These are phyloP conservation scores for Cryphonectria naterciae DNA, from an alignment of 2,329 filamentous ascomycete species.

Conservation along the genomic window DNA sequence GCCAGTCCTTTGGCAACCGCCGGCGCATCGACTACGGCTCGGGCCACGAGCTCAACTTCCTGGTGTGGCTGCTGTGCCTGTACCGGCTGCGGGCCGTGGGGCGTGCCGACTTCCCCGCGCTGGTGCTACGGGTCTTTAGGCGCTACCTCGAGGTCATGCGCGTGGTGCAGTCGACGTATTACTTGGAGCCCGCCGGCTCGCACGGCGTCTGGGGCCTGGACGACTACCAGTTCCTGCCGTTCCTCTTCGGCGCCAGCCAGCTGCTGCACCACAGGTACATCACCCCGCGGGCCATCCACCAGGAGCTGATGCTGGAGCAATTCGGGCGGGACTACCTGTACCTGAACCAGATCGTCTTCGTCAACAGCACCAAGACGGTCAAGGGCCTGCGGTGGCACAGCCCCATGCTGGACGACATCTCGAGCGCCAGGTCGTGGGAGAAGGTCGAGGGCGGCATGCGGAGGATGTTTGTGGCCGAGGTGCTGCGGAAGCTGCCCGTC, in stretches of 20 bases:
- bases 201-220: slow-evolving; percentile 98
- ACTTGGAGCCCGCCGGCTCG: slow-evolving; percentile 93
- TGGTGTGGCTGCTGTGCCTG: slow-evolving; percentile 94
- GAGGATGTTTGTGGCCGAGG: slow-evolving; percentile 94
- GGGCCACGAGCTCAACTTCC: slow-evolving; percentile 95
- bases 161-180: slow-evolving; percentile 86
- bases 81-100: slow-evolving; percentile 74
- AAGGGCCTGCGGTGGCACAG: slow-evolving; percentile 94
- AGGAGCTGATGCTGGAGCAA: slow-evolving; percentile 84
- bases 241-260: slow-evolving; percentile 92
- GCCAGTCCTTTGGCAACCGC: slow-evolving; percentile 83
- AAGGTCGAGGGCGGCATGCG: slow-evolving; percentile 97
- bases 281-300: slow-evolving; percentile 82
- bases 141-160: slow-evolving; percentile 89
- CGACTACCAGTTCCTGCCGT: slow-evolving; percentile 96
- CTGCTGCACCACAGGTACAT: slow-evolving; percentile 82
- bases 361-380: slow-evolving; percentile 95
- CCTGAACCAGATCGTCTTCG: slow-evolving; percentile 88
- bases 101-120: slow-evolving; percentile 67
- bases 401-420: slow-evolving; percentile 98
- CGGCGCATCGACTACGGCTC: slow-evolving; percentile 94
- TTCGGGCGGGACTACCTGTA: slow-evolving; percentile 85
- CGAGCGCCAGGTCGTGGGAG: slow-evolving; percentile 81
- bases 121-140: slow-evolving; percentile 79
- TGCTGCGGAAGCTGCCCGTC: slow-evolving; percentile 89